phyloP scores from a whole-genome alignment of 2,329 filamentous ascomycete species.

The Juglanconis oblonga region DNA sequence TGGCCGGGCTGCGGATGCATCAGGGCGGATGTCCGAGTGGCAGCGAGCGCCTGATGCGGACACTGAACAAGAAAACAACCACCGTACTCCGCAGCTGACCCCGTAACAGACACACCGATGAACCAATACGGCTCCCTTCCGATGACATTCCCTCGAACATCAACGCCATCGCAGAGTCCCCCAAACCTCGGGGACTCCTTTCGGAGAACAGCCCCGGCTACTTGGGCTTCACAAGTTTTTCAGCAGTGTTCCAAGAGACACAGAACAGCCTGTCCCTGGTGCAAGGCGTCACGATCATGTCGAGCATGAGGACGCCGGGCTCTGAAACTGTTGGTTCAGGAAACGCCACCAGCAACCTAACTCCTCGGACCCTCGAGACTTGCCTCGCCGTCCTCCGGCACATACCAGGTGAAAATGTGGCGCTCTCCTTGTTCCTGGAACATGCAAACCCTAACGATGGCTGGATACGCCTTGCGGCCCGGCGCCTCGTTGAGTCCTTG shows the following conservation, averaged over 20 bases:
- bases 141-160: not conserved
- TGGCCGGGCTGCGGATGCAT: too few relatives aligned
- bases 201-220: conserved; percentile 31
- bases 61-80: too few relatives aligned
- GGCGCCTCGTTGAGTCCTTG: conserved; percentile 30
- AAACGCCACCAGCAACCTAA: conserved; percentile 9
- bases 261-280: conserved; percentile 35
- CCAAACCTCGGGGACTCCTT: not conserved
- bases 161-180: not conserved
- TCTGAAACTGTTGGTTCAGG: not conserved
- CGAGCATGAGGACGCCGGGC: not conserved
- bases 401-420: conserved; percentile 29
- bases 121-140: not conserved
- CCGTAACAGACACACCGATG: not conserved
- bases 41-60: too few relatives aligned
- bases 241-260: conserved; percentile 40
- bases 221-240: conserved; percentile 44
- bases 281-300: conserved; percentile 19
- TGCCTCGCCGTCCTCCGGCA: conserved; percentile 35
- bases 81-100: not conserved
- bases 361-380: conserved; percentile 31
- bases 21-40: too few relatives aligned
- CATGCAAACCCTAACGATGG: conserved; percentile 24
- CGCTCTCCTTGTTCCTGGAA: conserved; percentile 21
- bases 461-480: conserved; percentile 31